phyloP scores from a whole-genome alignment of 2,329 filamentous ascomycete species.

The Incumbomyces lentus region DNA sequence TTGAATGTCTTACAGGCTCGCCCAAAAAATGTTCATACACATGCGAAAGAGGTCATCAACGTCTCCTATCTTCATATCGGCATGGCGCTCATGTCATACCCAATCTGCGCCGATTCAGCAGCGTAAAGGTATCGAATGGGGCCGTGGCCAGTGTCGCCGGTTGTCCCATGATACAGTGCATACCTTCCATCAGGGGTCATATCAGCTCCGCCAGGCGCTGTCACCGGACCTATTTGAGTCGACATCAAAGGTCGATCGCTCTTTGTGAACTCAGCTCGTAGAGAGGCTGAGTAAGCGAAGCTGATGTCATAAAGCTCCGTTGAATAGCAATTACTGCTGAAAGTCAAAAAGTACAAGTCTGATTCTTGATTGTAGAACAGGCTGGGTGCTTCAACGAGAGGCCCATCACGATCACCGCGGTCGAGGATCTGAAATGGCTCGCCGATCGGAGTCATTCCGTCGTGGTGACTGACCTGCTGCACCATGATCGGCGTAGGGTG shows the following conservation, averaged over 20 bases:
- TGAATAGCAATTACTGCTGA: conserved; percentile 46
- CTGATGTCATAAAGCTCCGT: conserved; percentile 42
- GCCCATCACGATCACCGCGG: conserved; percentile 48
- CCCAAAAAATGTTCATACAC: too few relatives aligned
- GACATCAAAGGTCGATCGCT: conserved; percentile 25
- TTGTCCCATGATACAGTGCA: conserved; percentile 13
- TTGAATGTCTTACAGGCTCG: too few relatives aligned
- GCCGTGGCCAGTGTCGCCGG: background rate
- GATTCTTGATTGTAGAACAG: conserved; percentile 30
- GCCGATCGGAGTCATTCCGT: conserved; percentile 46
- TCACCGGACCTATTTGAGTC: conserved; percentile 6
- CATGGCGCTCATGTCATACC: background rate
- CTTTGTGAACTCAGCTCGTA: conserved; percentile 22
- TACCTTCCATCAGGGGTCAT: conserved; percentile 15
- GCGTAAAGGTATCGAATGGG: conserved; percentile 6
- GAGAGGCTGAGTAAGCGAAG: conserved; percentile 27
- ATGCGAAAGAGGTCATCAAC: too few relatives aligned
- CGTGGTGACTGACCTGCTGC: conserved; percentile 23
- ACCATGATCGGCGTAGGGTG: conserved; percentile 30
- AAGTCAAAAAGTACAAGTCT: conserved; percentile 50
- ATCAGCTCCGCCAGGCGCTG: conserved; percentile 14
- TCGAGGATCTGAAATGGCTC: conserved; percentile 47
- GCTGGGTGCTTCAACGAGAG: conserved; percentile 51
- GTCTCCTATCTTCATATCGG: background rate
- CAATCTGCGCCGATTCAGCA: conserved; percentile 1